Base-by-base conservation (phyloP, 1,139 yeast species). In the Lodderomyces pseudojiufengensis region DNA sequence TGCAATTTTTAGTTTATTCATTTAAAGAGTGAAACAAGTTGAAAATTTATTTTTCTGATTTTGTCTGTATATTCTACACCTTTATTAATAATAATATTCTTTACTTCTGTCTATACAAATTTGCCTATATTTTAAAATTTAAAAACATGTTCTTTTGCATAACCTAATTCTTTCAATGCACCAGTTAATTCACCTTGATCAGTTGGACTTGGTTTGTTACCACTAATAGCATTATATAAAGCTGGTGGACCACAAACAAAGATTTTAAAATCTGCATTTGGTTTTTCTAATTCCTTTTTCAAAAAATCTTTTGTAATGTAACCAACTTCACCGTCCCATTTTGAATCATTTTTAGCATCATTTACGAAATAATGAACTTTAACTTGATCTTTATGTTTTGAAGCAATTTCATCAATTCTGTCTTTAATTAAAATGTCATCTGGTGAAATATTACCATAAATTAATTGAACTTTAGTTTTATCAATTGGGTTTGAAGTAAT, bases 111-210 rank as follows among this genome's bases (percentile, higher is more conserved):
- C 23, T 21, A 21, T 21, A 21, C 9, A 21, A 21, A 9, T 27
- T 27, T 27, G 15, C 5, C 9, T 29, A 12, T 27, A n/a, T n/a
- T 41, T 51, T 78, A 92, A 61, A 87, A 92, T 71, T 92, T 92
- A 68, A 78, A 90, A 36, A 92, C 97, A 55, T 86, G 80, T 43
- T 84, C 90, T 70, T 85, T 83, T 62, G 77, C 65, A 78, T 76
- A 90, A 39, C 97, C 97, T 51, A 94, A 76, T 29, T 92, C 97
- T 54, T 79, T 79, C 59, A 94, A 78, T 37, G 79, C 76, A 55
- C 99, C 99, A 27, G 80, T 70, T 41, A 94, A 76, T 65, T 86
- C 96, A 63, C 98, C 98, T 70, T 92, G 98, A 57, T 90, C 97
- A 39, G 81, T 57, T 51, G 97, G 95, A 37, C 95, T 80, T 32